Evolutionary conservation across 31 red algal genomes (phyloP).

Genomic region (Asparagopsis taxiformis): DNA sequence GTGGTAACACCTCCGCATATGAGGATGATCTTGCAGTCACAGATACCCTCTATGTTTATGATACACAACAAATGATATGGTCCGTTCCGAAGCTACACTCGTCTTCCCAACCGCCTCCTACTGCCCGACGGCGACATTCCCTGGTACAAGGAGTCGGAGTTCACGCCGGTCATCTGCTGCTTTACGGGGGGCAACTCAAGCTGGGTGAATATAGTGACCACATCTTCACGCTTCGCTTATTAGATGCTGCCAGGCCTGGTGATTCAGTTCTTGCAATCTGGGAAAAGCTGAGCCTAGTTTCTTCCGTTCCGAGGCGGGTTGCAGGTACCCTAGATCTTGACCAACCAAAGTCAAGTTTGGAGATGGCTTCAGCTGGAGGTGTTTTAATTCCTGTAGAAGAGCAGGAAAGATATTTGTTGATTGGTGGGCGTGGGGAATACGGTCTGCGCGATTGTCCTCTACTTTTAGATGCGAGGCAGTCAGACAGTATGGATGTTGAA

Average conservation of each 20-base stretch:
- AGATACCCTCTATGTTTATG: constrained; percentile 36
- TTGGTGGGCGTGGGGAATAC: constrained; percentile 44
- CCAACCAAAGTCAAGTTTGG: not conserved
- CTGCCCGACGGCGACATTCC: constrained; percentile 28
- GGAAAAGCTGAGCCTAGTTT: constrained; percentile 17
- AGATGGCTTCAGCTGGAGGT: constrained; percentile 20
- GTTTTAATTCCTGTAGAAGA: constrained; percentile 34
- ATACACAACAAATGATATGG: constrained; percentile 29
- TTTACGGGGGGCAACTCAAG: constrained; percentile 40
- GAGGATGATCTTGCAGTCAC: constrained; percentile 21
- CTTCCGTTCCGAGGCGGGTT: not conserved
- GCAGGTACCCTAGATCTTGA: not conserved
- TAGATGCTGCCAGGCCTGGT: not conserved
- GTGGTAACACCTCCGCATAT: constrained; percentile 30
- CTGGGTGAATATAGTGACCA: constrained; percentile 24
- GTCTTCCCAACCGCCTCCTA: constrained; percentile 12
- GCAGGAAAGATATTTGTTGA: constrained; percentile 42
- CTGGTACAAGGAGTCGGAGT: constrained; percentile 44
- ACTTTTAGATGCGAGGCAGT: constrained; percentile 21
- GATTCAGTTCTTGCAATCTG: constrained; percentile 13
- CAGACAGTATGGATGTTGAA: constrained; percentile 24
- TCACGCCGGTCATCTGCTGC: constrained; percentile 26
- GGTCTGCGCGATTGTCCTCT: constrained; percentile 40
- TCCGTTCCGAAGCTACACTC: constrained; percentile 14
- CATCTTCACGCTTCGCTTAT: constrained; percentile 30